Conservation (phyloP, 1,139 yeast species). For the Suhomyces yuchorum region DNA sequence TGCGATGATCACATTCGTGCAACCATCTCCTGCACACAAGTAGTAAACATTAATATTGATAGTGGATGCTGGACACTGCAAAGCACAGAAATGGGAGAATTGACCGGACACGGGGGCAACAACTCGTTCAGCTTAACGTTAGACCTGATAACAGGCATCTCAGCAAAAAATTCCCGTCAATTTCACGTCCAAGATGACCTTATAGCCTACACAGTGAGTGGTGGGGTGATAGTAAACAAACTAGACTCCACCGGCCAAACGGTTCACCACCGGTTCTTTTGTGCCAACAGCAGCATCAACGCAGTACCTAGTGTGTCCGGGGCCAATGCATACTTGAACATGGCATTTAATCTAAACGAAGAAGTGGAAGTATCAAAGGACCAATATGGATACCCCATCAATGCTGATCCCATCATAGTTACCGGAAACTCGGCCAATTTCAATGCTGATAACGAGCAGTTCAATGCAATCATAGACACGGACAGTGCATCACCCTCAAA, state of each 20-base stretch:
- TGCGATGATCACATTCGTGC: constrained; percentile 3
- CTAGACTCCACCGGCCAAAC: constrained; percentile 24
- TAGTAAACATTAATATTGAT: background rate
- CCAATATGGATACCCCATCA: constrained; percentile 35
- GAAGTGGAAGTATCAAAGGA: constrained; percentile 26
- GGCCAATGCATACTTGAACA: constrained; percentile 37
- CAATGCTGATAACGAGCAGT: constrained; percentile 6
- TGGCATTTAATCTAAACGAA: constrained; percentile 19
- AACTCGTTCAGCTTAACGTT: constrained; percentile 19
- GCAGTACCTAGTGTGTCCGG: background rate
- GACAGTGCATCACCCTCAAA: constrained; percentile 32
- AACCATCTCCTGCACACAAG: constrained; percentile 5
- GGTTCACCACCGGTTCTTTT: constrained; percentile 48
- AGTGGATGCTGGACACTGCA: background rate
- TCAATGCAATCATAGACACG: background rate
- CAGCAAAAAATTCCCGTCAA: constrained; percentile 33
- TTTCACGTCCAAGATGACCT: constrained; percentile 42
- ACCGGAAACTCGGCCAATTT: constrained; percentile 18
- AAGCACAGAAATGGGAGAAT: constrained; percentile 6
- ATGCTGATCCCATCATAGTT: constrained; percentile 29
- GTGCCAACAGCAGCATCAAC: constrained; percentile 40
- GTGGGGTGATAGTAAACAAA: constrained; percentile 61
- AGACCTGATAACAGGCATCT: constrained; percentile 31
- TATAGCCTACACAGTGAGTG: constrained; percentile 66
- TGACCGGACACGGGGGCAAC: background rate